Percentiles rank a stretch among this genome's conserved stretches.
phyloP scores from a whole-genome alignment of 2,329 filamentous ascomycete species.

The Alternaria gansuensis region DNA sequence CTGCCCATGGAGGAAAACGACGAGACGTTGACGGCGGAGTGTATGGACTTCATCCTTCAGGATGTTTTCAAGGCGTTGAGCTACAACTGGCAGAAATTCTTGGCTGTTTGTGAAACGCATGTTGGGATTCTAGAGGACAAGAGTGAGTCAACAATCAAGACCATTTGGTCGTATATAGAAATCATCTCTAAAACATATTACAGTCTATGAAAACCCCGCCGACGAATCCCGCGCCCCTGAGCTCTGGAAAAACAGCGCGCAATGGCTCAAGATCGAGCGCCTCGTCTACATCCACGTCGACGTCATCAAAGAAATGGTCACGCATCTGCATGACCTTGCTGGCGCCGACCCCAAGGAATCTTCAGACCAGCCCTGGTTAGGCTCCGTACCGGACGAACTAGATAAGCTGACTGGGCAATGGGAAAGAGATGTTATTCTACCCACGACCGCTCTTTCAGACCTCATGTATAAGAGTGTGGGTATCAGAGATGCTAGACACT shows the following conservation, averaged over 20 bases:
- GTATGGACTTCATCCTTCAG: conserved; percentile 60
- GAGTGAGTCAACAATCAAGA: conserved; percentile 16
- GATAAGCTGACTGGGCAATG: conserved; percentile 59
- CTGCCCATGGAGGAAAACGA: conserved; percentile 58
- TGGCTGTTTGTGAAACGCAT: conserved; percentile 59
- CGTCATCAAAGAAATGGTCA: conserved; percentile 58
- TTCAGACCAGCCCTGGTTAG: conserved; percentile 53
- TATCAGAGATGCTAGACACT: conserved; percentile 62
- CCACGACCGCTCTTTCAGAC: conserved; percentile 61
- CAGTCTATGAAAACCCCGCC: conserved; percentile 63
- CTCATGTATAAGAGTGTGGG: conserved; percentile 63
- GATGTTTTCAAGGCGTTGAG: conserved; percentile 61
- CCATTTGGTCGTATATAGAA: no score
- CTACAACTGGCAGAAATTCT: conserved; percentile 57
- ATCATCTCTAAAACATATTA: no score
- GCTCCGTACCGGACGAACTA: conserved; percentile 53
- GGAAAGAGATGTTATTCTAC: conserved; percentile 61
- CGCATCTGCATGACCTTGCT: conserved; percentile 55
- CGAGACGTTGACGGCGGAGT: conserved; percentile 57
- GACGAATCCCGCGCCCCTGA: conserved; percentile 63
- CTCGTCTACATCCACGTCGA: conserved; percentile 61
- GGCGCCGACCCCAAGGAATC: conserved; percentile 42
- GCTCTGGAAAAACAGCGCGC: conserved; percentile 61
- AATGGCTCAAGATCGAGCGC: conserved; percentile 64
- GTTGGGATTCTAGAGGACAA: conserved; percentile 57